Conservation (phyloP, 352 stramenopile species). For the Globisporangium barbulae region DNA sequence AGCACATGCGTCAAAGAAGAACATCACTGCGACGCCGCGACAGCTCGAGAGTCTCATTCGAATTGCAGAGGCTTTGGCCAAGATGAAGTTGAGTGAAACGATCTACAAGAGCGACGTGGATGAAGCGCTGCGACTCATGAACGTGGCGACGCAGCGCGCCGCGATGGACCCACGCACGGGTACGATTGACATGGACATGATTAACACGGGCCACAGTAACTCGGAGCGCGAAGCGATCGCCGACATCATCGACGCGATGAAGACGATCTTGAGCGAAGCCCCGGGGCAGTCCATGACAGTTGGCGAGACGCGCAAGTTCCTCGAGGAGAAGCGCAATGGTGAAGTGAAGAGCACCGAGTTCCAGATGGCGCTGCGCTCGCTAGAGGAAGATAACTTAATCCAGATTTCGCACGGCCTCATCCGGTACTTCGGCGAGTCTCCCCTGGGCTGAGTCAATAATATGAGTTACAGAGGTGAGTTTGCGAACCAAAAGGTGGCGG, state of each 20-base stretch:
- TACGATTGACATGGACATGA: slow-evolving; percentile 99
- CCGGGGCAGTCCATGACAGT: slow-evolving; percentile 76
- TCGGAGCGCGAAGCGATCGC: slow-evolving; percentile 83
- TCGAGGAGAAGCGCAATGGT: slow-evolving; percentile 83
- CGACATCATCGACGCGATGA: slow-evolving; percentile 54
- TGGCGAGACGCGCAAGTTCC: slow-evolving; percentile 76
- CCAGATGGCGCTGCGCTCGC: slow-evolving; percentile 79
- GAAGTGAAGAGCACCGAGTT: slow-evolving; percentile 86
- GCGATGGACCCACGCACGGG: slow-evolving; percentile 98
- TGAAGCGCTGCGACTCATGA: slow-evolving; percentile 97
- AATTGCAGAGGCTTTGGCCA: slow-evolving; percentile 95
- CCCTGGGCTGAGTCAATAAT: slow-evolving; percentile 4
- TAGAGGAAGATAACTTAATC: slow-evolving; percentile 92
- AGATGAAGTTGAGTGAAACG: slow-evolving; percentile 88
- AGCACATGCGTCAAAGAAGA: slow-evolving; percentile 78
- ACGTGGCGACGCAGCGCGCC: slow-evolving; percentile 95
- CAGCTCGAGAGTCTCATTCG: slow-evolving; percentile 99
- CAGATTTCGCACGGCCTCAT: slow-evolving; percentile 90
- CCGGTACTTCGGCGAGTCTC: slow-evolving; percentile 61
- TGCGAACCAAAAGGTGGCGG: not conserved
- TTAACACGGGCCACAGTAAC: slow-evolving; percentile 92
- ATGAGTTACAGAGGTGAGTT: not conserved
- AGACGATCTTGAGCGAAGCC: slow-evolving; percentile 50
- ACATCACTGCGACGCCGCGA: slow-evolving; percentile 97
- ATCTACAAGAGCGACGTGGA: slow-evolving; percentile 85